Conservation (phyloP, 257 asterid genomes). For the Capsicum baccatum region DNA sequence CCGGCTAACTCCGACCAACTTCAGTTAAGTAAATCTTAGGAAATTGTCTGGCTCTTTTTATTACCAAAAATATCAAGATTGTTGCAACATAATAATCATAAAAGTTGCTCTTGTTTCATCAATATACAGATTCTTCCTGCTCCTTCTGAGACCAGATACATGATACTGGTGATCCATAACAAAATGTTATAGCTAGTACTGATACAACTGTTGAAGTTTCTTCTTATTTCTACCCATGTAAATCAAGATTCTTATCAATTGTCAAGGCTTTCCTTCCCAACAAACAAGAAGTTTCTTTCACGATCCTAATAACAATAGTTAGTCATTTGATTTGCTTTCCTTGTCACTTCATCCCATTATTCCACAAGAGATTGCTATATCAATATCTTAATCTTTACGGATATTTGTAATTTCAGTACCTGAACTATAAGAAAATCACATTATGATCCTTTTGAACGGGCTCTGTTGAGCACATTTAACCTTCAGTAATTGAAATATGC, state of each 20-base stretch:
- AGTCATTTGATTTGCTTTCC: not conserved
- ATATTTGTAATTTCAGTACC: not conserved
- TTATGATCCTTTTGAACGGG: not conserved
- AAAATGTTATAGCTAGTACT: not conserved
- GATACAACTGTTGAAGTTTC: not conserved
- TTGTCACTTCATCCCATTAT: not conserved
- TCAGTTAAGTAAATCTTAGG: not conserved
- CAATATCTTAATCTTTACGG: constrained; percentile 4
- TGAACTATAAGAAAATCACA: not conserved
- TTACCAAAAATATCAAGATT: constrained; percentile 9
- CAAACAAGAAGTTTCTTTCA: not conserved
- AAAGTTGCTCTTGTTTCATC: constrained; percentile 4
- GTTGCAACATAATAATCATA: constrained; percentile 14
- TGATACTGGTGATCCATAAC: not conserved
- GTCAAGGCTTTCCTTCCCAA: constrained; percentile 7
- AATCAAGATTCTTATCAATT: constrained; percentile 19
- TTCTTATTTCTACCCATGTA: constrained; percentile 5
- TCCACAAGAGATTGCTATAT: not conserved
- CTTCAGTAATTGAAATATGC: not conserved
- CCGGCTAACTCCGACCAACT: not conserved
- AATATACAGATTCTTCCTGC: not conserved
- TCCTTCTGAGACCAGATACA: not conserved
- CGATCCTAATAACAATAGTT: not conserved
- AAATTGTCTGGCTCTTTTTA: not conserved
- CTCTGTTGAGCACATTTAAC: not conserved